phyloP scores from a whole-genome alignment of 2,329 filamentous ascomycete genomes.

The Chaetothyriales sp. region DNA sequence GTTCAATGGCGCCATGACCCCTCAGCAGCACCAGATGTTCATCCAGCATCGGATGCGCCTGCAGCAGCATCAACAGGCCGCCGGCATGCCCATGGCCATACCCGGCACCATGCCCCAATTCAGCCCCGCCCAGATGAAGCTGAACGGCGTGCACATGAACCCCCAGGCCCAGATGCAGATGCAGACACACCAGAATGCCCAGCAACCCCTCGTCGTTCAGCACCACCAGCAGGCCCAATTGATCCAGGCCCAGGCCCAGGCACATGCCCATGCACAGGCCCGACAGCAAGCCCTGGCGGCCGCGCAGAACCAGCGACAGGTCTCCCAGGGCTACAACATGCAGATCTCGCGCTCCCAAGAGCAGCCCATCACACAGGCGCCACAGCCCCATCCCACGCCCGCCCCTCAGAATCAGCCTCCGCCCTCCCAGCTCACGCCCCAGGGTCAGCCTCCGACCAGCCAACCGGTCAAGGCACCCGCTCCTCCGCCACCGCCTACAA shows the following conservation, averaged over 20 bases:
- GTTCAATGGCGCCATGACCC: slow-evolving; percentile 16
- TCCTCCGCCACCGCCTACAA: slow-evolving; percentile 26
- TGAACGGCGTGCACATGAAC: slow-evolving; percentile 20
- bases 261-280: slow-evolving; percentile 22
- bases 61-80: slow-evolving; percentile 10
- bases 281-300: slow-evolving; percentile 16
- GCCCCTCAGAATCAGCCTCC: slow-evolving; percentile 25
- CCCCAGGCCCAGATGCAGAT: slow-evolving; percentile 23
- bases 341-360: slow-evolving; percentile 29
- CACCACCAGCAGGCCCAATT: slow-evolving; percentile 24
- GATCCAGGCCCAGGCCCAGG: no score
- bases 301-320: slow-evolving; percentile 26
- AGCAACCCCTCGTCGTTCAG: slow-evolving; percentile 19
- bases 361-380: slow-evolving; percentile 24
- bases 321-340: slow-evolving; percentile 27
- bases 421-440: slow-evolving; percentile 23
- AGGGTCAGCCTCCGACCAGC: background rate
- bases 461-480: slow-evolving; percentile 23
- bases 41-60: slow-evolving; percentile 21
- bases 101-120: slow-evolving; percentile 8
- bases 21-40: slow-evolving; percentile 16
- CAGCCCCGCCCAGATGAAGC: slow-evolving; percentile 26
- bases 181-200: slow-evolving; percentile 11
- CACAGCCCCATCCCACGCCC: slow-evolving; percentile 23
- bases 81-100: slow-evolving; percentile 15